These are phyloP conservation scores for Sporothrix euskadiensis DNA, from an alignment of 2,329 filamentous ascomycete species.

Conservation along the genomic window DNA sequence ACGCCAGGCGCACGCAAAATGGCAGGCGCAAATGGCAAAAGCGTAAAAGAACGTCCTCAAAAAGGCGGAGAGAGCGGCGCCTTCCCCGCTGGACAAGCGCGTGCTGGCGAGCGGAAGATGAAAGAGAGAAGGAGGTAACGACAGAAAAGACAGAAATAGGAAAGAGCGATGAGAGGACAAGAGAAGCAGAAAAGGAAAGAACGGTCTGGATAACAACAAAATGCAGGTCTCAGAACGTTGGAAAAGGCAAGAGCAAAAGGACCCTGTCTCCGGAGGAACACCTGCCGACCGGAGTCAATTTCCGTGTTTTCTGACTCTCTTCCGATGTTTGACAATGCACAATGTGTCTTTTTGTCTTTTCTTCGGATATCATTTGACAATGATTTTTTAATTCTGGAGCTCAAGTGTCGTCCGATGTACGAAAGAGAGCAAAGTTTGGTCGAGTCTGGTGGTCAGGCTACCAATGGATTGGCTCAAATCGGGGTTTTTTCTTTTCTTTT, in stretches of 20 bases:
- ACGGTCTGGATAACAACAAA: neutral
- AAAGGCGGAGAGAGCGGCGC: neutral
- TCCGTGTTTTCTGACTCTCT: neutral
- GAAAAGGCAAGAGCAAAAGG: neutral
- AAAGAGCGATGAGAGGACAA: neutral
- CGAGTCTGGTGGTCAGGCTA: neutral
- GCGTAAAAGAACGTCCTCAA: neutral
- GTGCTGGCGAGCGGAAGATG: neutral
- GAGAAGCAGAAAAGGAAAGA: neutral
- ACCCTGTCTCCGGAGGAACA: neutral
- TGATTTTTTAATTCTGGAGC: neutral
- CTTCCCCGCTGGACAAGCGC: neutral
- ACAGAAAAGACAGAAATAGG: neutral
- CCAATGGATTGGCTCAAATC: slow-evolving; percentile 5
- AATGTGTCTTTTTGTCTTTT: neutral
- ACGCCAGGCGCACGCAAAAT: neutral
- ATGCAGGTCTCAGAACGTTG: neutral
- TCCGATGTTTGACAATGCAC: neutral
- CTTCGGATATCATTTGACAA: neutral
- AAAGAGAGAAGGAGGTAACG: neutral
- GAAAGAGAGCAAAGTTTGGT: neutral
- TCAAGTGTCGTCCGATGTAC: neutral
- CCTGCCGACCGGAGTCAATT: slow-evolving; percentile 16
- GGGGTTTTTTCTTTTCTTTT: too few species aligned
- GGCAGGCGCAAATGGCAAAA: neutral